These are phyloP conservation scores for Exophiala sp. DNA, from an alignment of 2,329 filamentous ascomycete species.

Conservation along the genomic window DNA sequence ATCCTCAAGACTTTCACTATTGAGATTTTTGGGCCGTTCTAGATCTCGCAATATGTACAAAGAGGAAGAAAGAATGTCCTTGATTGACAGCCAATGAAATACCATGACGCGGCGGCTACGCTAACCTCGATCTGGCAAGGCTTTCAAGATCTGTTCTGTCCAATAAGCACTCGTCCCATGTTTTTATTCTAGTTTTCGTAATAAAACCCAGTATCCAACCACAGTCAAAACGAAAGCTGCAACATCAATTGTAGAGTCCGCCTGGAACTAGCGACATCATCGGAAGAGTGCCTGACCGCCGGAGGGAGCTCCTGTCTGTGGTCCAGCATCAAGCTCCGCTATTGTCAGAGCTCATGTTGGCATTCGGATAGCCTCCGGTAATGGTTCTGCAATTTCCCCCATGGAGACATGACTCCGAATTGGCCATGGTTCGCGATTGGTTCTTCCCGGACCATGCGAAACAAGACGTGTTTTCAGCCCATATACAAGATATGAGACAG, in stretches of 20 bases:
- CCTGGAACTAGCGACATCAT: background rate
- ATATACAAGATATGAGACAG: constrained; percentile 21
- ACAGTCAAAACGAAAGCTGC: background rate
- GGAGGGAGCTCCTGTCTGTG: background rate
- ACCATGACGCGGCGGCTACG: background rate
- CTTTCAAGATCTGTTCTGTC: background rate
- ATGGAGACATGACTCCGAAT: constrained; percentile 27
- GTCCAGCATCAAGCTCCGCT: background rate
- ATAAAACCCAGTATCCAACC: background rate
- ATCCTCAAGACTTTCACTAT: no score
- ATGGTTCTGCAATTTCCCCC: constrained; percentile 21
- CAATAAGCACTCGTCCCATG: background rate
- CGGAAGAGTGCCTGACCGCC: background rate
- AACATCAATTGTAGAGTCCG: no score
- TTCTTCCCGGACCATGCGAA: constrained; percentile 24
- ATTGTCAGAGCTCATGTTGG: constrained; percentile 14
- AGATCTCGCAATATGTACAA: background rate
- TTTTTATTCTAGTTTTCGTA: background rate
- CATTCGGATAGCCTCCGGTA: constrained; percentile 32
- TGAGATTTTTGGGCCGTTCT: no score
- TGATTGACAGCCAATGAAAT: constrained; percentile 4
- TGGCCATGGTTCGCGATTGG: constrained; percentile 29
- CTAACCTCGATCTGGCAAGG: background rate
- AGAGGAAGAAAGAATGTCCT: constrained; percentile 3
- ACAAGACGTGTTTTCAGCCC: constrained; percentile 20